These are phyloP conservation scores for Niebla homalea DNA, from an alignment of 495 filamentous ascomycete species.

Conservation along the genomic window DNA sequence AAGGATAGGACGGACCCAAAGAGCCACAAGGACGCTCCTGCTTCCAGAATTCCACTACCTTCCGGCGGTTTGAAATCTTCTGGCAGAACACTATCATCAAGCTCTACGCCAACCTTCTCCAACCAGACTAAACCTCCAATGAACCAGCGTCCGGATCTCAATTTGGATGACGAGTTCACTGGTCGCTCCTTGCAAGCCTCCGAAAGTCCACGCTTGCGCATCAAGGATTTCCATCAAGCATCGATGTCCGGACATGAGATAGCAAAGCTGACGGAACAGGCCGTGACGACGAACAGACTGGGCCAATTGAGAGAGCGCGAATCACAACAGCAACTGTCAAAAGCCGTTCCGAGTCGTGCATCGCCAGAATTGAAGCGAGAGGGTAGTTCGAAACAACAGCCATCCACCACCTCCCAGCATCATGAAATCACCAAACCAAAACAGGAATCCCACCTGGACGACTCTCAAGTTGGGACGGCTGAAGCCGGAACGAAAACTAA, in stretches of 20 bases:
- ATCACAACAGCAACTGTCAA: slow-evolving; percentile 24
- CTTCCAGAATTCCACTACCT: slow-evolving; percentile 30
- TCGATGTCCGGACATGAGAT: no score
- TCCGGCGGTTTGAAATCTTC: slow-evolving; percentile 33
- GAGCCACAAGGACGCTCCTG: slow-evolving; percentile 13
- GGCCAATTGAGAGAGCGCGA: slow-evolving; percentile 44
- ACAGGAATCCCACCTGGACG: slow-evolving; percentile 16
- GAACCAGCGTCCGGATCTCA: slow-evolving; percentile 39
- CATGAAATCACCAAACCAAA: neutral
- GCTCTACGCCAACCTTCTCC: slow-evolving; percentile 24
- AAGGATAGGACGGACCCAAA: slow-evolving; percentile 4
- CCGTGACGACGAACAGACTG: slow-evolving; percentile 43
- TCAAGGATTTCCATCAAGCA: slow-evolving; percentile 1
- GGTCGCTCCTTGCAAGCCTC: slow-evolving; percentile 47
- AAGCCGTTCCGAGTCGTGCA: slow-evolving; percentile 18
- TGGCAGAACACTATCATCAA: slow-evolving; percentile 21
- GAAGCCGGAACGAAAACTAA: slow-evolving; percentile 25
- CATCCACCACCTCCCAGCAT: neutral
- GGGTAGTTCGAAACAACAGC: slow-evolving; percentile 13
- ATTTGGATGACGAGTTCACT: slow-evolving; percentile 48
- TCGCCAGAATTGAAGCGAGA: slow-evolving; percentile 6
- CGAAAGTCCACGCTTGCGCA: slow-evolving; percentile 40
- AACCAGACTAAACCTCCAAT: slow-evolving; percentile 26
- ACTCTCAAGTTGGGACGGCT: slow-evolving; percentile 22
- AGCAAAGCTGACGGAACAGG: slow-evolving; percentile 5